Base-by-base conservation (phyloP, 371 early-diverging fungal genomes). In the Mortierella sp. region DNA sequence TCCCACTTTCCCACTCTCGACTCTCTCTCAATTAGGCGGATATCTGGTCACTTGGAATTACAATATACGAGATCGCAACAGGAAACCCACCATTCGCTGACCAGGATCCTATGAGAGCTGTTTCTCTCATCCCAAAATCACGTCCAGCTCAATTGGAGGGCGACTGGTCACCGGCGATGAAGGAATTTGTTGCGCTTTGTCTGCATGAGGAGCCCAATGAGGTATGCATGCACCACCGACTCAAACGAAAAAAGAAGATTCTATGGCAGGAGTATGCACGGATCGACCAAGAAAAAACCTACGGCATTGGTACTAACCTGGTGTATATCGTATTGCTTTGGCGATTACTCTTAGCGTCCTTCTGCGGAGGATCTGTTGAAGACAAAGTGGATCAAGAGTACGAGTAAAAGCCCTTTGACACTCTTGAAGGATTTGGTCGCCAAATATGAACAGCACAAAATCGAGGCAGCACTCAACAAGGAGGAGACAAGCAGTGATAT, bases 31-130 rank as follows among this genome's bases (percentile, higher is more conserved):
- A 39, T 5, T 76, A 91, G 90, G 93, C 95, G 24, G 97, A 97
- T 80, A 94, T 97, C 44, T 97, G 97, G 97, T 95, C 96, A 1
- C 88, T 99, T 26, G 99, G 99, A 14, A 98, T 99, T 71, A 98
- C 99, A 5, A 94, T 97, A 16, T 97, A 96, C 73, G 99, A 99
- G 81, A 94, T 99, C 80, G 95, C 96, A 10, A 96, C 94, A 11
- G 98, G 98, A 10, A 95, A 94, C 65, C 99, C 99, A 8, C 99
- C 99, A 0, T 93, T 96, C 68, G 95, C 97, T 2, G 94, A 98
- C 63, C 92, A 94, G 48, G 97, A 97, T 77, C 97, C 97, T 8
- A 93, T 96, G 90, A 90, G 94, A 52, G 98, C 98, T 1, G 90
- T 98, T 50, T 94, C 95, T 53, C 85, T 96, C 68, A 97, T 98